These are phyloP conservation scores for Citrullus amarus DNA, from an alignment of 306 rosid genomes.

Conservation along the genomic window DNA sequence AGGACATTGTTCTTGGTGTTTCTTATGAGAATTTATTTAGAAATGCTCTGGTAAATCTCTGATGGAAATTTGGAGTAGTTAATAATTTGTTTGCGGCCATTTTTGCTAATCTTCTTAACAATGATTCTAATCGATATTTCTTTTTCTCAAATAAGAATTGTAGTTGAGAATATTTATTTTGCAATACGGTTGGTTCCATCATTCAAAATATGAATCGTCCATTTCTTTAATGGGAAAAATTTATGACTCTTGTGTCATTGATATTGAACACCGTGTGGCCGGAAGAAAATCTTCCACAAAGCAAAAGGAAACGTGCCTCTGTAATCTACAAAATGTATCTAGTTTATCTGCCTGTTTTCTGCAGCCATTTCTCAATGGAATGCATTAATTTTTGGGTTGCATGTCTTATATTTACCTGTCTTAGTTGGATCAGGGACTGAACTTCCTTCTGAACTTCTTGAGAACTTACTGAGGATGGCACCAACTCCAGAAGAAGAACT, in stretches of 20 bases:
- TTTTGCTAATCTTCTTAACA: no score
- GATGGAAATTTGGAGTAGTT: no score
- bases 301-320: background rate
- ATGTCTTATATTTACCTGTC: background rate
- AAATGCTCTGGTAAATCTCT: no score
- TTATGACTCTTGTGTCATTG: background rate
- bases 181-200: no score
- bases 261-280: background rate
- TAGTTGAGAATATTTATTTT: no score
- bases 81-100: no score
- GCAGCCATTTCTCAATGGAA: background rate
- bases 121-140: no score
- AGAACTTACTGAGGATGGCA: conserved; percentile 71
- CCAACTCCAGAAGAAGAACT: conserved; percentile 88
- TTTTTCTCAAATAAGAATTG: no score
- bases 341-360: background rate
- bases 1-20: no score
- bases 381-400: background rate
- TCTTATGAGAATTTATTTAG: no score
- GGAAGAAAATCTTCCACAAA: background rate
- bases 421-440: conserved; percentile 60
- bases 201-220: background rate
- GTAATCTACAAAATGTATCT: background rate
- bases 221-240: background rate
- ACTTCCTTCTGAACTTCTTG: conserved; percentile 71